Base-by-base conservation (phyloP, 164 flowering plant species). In the Chimonanthus salicifolius region DNA sequence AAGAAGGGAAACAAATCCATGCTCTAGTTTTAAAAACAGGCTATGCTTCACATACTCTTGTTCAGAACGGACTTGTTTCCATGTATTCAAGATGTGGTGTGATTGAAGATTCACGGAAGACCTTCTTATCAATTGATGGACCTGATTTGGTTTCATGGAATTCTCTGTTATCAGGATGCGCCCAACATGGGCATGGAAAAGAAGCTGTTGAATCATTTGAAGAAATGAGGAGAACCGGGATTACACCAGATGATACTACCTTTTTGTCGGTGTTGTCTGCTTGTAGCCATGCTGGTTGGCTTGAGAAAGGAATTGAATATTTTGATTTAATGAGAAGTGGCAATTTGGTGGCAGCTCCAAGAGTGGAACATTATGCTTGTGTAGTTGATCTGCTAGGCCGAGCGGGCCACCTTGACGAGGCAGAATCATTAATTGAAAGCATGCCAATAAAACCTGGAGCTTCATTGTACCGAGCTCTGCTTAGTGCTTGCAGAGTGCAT, bases 71-170 rank as follows among this genome's bases (percentile, higher is more conserved):
- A 47, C 87, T 88, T 69, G 80, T 89, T 62, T 82, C 86, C 5
- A 83, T 89, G 90, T 88, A 88, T 77, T 76, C 90, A 64, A 82
- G 77, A 80, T 86, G 91, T 78, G 92, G 90, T n/a, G 64, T 69
- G n/a, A 78, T 83, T 64, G 67, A 44, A 64, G 82, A 83, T 49
- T 78, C 92, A 21, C 80, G 73, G 72, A 58, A 20, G 69, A 83
- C 84, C 16, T 85, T 87, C 74, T 76, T 54, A n/a, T 77, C 69
- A 20, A 84, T 85, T 79, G 64, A 74, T 0, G 67, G 80, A 65
- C 86, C 72, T 46, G 89, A 87, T 73, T 33, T 86, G 74, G 75
- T 89, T 54, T 84, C 91, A 33, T 87, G 91, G 89, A 89, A 87
- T 78, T 82, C 88, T 6, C 62, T 87, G n/a, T 48, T 87, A 5